These are phyloP conservation scores for Taphrina wiesneri DNA, from an alignment of 1,139 yeast genomes.

Conservation along the genomic window DNA sequence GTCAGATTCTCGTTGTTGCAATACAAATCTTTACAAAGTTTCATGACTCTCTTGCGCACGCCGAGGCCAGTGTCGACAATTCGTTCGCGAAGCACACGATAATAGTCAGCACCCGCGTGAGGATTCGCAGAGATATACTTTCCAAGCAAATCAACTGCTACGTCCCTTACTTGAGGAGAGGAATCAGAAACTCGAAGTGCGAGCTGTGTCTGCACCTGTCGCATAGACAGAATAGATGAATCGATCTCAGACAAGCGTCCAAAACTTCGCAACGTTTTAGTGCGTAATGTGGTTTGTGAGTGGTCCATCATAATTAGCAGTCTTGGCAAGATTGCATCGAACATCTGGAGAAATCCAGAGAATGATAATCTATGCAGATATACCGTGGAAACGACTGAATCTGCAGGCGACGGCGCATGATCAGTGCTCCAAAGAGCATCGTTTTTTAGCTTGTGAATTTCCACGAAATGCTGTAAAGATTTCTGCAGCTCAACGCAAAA, in stretches of 20 bases:
- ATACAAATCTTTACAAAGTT: constrained; percentile 56
- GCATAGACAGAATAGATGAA: constrained; percentile 53
- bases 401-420: not conserved
- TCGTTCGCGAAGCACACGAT: constrained; percentile 54
- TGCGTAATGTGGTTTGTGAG: constrained; percentile 60
- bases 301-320: constrained; percentile 56
- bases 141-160: constrained; percentile 67
- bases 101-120: constrained; percentile 53
- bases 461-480: not conserved
- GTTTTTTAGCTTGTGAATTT: not conserved
- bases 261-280: constrained; percentile 65
- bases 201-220: constrained; percentile 57
- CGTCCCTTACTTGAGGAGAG: constrained; percentile 74
- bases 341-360: constrained; percentile 49
- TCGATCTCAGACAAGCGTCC: constrained; percentile 56
- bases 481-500: not conserved
- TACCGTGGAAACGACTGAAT: not conserved
- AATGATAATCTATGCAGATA: constrained; percentile 25
- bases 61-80: constrained; percentile 61
- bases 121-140: constrained; percentile 54
- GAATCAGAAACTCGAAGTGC: constrained; percentile 57
- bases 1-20: constrained; percentile 43
- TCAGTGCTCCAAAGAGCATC: not conserved
- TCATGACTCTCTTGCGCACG: constrained; percentile 65
- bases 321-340: constrained; percentile 57